Percentiles rank a stretch among this genome's conserved stretches.
Evolutionary conservation across 345 rosid genomes (phyloP).

Genomic region (Euphorbia lathyris): DNA sequence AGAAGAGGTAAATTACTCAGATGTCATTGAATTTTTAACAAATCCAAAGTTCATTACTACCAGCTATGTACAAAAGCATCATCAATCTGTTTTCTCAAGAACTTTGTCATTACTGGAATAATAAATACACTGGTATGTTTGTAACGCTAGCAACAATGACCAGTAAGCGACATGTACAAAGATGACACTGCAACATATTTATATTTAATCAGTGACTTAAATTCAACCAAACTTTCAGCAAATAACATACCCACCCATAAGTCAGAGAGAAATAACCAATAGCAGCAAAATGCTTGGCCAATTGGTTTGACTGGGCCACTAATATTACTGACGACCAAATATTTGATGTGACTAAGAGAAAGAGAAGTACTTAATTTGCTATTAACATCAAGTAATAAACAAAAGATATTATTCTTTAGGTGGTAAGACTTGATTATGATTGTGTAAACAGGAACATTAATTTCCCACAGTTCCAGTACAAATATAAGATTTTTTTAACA

Average conservation of each 20-base stretch:
- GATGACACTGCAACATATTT: neutral
- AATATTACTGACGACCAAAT: neutral
- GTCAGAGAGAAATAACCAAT: neutral
- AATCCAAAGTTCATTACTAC: neutral
- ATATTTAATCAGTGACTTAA: neutral
- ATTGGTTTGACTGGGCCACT: neutral
- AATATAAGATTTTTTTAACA: neutral
- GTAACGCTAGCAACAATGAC: no score
- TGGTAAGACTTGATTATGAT: neutral
- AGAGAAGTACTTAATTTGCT: neutral
- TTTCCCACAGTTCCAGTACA: neutral
- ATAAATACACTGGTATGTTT: neutral
- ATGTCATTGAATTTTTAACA: neutral
- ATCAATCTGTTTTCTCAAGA: neutral
- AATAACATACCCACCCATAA: neutral
- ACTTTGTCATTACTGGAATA: neutral
- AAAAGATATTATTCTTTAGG: neutral
- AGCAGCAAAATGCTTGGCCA: neutral
- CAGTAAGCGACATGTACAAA: no score
- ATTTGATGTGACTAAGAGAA: neutral
- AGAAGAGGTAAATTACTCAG: neutral
- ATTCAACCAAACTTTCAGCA: neutral
- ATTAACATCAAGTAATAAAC: neutral
- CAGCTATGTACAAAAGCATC: neutral
- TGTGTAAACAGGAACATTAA: neutral